These are phyloP conservation scores for Xylaria cubensis DNA, from an alignment of 495 filamentous ascomycete species.

Conservation along the genomic window DNA sequence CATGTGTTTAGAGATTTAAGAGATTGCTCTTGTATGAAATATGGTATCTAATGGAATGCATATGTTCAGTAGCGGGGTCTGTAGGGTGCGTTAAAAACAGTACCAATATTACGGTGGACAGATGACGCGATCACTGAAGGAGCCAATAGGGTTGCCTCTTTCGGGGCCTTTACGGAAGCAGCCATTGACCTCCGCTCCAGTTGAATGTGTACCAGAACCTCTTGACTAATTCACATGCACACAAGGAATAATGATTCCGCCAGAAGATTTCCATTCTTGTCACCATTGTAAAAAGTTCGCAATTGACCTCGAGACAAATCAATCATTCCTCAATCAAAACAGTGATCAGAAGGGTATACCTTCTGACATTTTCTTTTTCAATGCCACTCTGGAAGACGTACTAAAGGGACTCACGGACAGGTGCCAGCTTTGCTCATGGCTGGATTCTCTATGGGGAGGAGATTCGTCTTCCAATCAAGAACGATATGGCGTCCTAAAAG, in stretches of 20 bases:
- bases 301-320: background rate
- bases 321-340: background rate
- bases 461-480: background rate
- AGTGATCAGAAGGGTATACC: background rate
- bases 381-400: background rate
- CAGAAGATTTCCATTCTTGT: background rate
- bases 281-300: background rate
- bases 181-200: background rate
- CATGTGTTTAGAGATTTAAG: too few relatives aligned
- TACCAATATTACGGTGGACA: too few relatives aligned
- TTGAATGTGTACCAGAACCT: background rate
- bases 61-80: background rate
- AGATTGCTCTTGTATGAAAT: background rate
- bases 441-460: background rate
- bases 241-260: background rate
- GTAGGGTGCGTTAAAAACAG: too few relatives aligned
- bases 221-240: background rate
- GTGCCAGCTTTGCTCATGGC: background rate
- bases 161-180: background rate
- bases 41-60: background rate
- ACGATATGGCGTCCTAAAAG: background rate
- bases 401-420: background rate
- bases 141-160: background rate
- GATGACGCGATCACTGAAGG: too few relatives aligned
- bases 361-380: background rate